Conservation (phyloP, 148 eudicot species). For the Rhododendron molle region DNA sequence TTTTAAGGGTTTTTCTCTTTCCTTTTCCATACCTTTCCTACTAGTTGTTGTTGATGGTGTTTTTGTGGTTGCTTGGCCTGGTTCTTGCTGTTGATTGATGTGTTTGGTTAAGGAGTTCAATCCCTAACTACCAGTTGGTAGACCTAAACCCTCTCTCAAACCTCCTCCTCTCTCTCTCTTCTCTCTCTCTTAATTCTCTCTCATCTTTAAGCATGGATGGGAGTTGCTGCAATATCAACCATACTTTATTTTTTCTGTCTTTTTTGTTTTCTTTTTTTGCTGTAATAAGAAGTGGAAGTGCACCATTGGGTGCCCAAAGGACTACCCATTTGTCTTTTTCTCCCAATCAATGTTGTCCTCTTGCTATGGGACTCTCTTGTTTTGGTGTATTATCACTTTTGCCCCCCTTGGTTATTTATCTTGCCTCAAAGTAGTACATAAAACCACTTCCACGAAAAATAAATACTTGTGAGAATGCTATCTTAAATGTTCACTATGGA, state of each 20-base stretch:
- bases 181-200: slow-evolving; percentile 16
- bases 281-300: slow-evolving; percentile 8
- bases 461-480: neutral
- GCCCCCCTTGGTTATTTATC: neutral
- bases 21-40: slow-evolving; percentile 5
- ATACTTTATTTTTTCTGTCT: slow-evolving; percentile 10
- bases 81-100: slow-evolving; percentile 28
- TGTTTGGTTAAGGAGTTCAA: slow-evolving; percentile 57
- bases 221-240: slow-evolving; percentile 37
- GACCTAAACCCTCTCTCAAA: slow-evolving; percentile 48
- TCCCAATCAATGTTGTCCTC: slow-evolving; percentile 17
- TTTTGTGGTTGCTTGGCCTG: slow-evolving; percentile 26
- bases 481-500: neutral
- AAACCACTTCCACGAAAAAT: neutral
- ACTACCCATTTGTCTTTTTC: slow-evolving; percentile 23
- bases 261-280: neutral
- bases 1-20: slow-evolving; percentile 10
- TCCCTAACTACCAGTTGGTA: slow-evolving; percentile 68
- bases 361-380: slow-evolving; percentile 4
- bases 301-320: slow-evolving; percentile 34
- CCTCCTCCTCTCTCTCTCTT: neutral
- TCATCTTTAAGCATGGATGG: slow-evolving; percentile 26
- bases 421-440: neutral
- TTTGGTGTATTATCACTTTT: slow-evolving; percentile 10
- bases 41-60: slow-evolving; percentile 13